phyloP scores from a whole-genome alignment of 208 protist genomes.

The Acanthamoeba castellanii region DNA sequence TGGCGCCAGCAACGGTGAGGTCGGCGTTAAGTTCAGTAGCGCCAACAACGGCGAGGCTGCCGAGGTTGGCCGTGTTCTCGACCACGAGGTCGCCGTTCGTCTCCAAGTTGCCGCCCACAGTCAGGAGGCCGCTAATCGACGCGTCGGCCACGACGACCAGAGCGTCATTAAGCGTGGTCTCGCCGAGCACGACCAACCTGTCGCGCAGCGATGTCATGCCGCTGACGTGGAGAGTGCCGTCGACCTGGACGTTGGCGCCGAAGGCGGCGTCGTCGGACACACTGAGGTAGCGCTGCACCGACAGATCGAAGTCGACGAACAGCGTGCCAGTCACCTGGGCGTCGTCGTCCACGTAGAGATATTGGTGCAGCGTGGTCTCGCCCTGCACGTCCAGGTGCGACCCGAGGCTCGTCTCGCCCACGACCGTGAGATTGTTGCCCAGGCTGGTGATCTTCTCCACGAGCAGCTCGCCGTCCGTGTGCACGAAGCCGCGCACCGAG shows the following conservation, averaged over 20 bases:
- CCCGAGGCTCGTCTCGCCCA: not conserved
- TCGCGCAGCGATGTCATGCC: not conserved
- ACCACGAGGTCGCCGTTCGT: not conserved
- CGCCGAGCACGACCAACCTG: not conserved
- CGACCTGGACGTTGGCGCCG: not conserved
- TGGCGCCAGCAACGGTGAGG: not conserved
- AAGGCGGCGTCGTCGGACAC: not conserved
- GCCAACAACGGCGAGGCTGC: not conserved
- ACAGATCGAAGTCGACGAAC: not conserved
- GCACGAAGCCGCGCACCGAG: not conserved
- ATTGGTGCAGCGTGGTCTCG: not conserved
- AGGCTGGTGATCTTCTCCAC: conserved; percentile 48
- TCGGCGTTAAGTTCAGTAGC: not conserved
- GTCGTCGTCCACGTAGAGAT: not conserved
- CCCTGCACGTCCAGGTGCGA: not conserved
- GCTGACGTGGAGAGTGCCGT: not conserved
- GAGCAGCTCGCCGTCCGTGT: not conserved
- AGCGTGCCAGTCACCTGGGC: not conserved
- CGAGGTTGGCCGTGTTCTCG: not conserved
- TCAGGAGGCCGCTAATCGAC: not conserved
- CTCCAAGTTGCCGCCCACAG: not conserved
- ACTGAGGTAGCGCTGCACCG: not conserved
- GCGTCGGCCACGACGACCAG: not conserved
- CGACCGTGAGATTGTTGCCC: not conserved
- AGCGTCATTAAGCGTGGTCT: not conserved